Conservation (phyloP, 1,284 basidiomycete genomes). For the Inonotus obliquus region DNA sequence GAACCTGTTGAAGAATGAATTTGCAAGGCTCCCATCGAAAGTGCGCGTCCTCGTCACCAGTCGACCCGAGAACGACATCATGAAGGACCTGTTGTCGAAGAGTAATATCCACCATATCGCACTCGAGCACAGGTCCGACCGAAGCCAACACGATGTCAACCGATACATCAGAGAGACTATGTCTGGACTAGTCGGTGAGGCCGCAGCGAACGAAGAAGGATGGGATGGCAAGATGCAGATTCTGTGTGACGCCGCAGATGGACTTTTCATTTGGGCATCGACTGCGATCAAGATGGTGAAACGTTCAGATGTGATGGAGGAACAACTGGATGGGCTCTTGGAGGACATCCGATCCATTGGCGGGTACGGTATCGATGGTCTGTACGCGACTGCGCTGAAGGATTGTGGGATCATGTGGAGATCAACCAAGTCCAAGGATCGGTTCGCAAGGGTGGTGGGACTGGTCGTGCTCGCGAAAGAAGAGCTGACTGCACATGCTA, state of each 20-base stretch:
- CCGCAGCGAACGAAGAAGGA: neutral
- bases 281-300: neutral
- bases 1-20: neutral
- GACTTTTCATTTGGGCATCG: constrained; percentile 7
- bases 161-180: neutral
- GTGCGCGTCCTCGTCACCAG: constrained; percentile 2
- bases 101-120: neutral
- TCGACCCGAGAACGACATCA: neutral
- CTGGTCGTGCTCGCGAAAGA: neutral
- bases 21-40: neutral
- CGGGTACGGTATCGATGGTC: neutral
- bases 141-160: neutral
- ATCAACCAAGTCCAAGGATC: neutral
- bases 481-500: neutral
- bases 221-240: neutral
- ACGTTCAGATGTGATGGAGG: no score
- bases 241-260: neutral
- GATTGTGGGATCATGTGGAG: neutral
- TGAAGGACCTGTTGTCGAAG: neutral
- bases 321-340: neutral
- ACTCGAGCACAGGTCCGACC: neutral
- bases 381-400: neutral
- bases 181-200: neutral
- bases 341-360: neutral
- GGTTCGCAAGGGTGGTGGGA: neutral